Percentiles rank a stretch among this genome's conserved stretches.
These are phyloP conservation scores for Nasturtium officinale DNA, from an alignment of 345 rosid species.

Conservation along the genomic window DNA sequence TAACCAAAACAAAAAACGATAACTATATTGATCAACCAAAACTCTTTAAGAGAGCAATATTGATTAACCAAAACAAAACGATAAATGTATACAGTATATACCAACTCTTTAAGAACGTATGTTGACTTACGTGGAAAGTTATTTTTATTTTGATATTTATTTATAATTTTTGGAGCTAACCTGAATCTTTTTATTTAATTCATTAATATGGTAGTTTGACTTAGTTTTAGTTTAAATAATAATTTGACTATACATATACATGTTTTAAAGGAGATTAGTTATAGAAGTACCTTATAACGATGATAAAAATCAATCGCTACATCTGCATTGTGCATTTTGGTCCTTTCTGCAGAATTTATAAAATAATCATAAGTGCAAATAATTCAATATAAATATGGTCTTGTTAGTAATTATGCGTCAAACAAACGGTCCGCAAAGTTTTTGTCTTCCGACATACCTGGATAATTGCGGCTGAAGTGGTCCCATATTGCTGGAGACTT, in stretches of 20 bases:
- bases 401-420: background rate
- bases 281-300: slow-evolving; percentile 47
- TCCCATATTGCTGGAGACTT: slow-evolving; percentile 45
- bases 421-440: background rate
- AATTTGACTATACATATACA: background rate
- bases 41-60: background rate
- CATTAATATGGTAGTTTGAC: background rate
- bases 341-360: slow-evolving; percentile 43
- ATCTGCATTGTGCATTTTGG: slow-evolving; percentile 53
- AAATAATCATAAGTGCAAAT: background rate
- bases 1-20: no score
- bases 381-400: background rate
- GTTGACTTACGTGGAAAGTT: background rate
- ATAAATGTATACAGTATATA: slow-evolving; percentile 6
- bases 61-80: slow-evolving; percentile 18
- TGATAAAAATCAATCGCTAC: slow-evolving; percentile 54
- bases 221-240: background rate
- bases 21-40: no score
- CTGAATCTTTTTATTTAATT: background rate
- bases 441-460: slow-evolving; percentile 31
- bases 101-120: slow-evolving; percentile 4
- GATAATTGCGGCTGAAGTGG: slow-evolving; percentile 43
- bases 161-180: background rate
- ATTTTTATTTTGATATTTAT: slow-evolving; percentile 5
- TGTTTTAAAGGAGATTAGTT: background rate